A percentile compares a stretch with the other conserved stretches of the same genome.
These are phyloP conservation scores for Paramarasmius palmivorus DNA, from an alignment of 1,284 basidiomycete species.

Conservation along the genomic window DNA sequence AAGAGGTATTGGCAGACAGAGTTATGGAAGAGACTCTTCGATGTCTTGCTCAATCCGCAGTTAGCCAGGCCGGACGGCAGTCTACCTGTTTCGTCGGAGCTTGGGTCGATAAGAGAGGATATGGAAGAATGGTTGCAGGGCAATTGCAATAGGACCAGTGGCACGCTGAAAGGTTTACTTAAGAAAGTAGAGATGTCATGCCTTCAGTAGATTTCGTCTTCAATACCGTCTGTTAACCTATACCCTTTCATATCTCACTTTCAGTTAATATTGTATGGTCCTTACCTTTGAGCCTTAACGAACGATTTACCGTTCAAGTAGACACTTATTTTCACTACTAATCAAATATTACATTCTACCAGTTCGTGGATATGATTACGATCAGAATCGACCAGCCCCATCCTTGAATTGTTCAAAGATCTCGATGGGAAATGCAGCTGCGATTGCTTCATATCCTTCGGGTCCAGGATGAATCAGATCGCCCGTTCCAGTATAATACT, in stretches of 20 bases:
- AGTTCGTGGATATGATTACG: conserved; percentile 12
- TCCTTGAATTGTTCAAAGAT: neutral
- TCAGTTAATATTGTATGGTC: too few relatives aligned
- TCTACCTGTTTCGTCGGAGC: conserved; percentile 72
- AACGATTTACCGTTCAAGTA: too few relatives aligned
- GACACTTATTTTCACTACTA: too few relatives aligned
- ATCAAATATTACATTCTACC: too few relatives aligned
- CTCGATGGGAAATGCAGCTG: too few relatives aligned
- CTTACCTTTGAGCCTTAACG: too few relatives aligned
- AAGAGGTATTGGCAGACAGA: conserved; percentile 96
- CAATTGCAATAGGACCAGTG: conserved; percentile 85
- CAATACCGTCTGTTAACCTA: too few relatives aligned
- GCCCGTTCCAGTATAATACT: too few relatives aligned
- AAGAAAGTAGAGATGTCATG: conserved; percentile 74
- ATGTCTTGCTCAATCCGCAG: conserved; percentile 82
- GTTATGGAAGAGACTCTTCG: conserved; percentile 86
- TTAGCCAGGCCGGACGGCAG: conserved; percentile 50
- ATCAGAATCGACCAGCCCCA: neutral
- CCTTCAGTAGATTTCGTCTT: conserved; percentile 17
- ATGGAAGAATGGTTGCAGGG: conserved; percentile 88
- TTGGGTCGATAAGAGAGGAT: conserved; percentile 65
- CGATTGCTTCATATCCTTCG: too few relatives aligned
- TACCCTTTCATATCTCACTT: too few relatives aligned
- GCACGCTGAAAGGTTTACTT: conserved; percentile 81
- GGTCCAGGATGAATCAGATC: too few relatives aligned